Conservation (phyloP, 148 eudicot genomes). For the Vaccinium corymbosum region DNA sequence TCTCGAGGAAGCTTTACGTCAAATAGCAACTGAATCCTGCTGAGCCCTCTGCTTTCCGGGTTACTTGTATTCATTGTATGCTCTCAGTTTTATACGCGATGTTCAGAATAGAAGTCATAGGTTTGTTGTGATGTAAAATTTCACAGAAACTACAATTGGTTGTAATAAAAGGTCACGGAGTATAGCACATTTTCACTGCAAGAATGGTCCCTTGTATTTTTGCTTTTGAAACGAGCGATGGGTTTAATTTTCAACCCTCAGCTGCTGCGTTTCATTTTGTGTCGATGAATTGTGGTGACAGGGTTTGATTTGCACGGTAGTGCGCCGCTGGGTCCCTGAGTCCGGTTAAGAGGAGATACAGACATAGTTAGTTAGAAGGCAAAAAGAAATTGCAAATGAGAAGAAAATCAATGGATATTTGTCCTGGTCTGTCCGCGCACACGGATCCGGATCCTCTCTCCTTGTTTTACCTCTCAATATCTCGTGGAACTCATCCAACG, state of each 20-base stretch:
- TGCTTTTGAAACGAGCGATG: background rate
- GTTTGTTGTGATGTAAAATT: constrained; percentile 3
- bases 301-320: background rate
- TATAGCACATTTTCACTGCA: background rate
- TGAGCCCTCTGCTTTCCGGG: constrained; percentile 8
- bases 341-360: no score
- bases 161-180: constrained; percentile 2
- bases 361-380: no score
- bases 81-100: constrained; percentile 21
- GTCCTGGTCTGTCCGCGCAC: no score
- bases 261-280: background rate
- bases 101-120: constrained; percentile 11
- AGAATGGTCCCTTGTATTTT: background rate
- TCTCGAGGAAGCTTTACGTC: constrained; percentile 12
- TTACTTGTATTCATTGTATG: constrained; percentile 9
- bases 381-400: no score
- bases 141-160: background rate
- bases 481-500: no score
- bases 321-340: no score
- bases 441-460: no score
- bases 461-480: no score
- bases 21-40: constrained; percentile 13
- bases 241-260: background rate
- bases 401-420: no score
- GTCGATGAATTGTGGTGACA: background rate